Evolutionary conservation across 306 rosid genomes (phyloP).

Genomic region (Cicer chorassanicum): DNA sequence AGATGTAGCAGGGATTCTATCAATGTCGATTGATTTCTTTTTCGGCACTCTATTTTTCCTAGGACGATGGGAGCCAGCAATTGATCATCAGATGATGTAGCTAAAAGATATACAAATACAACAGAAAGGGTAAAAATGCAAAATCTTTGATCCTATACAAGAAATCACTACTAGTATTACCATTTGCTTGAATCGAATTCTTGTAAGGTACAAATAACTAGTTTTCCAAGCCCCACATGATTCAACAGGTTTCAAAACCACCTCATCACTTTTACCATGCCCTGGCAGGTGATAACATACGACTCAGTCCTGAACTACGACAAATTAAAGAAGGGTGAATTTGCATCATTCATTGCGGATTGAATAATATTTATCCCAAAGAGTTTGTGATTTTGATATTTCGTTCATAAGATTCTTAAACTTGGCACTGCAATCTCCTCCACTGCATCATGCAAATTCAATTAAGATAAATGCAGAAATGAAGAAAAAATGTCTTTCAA

Average conservation of each 20-base stretch:
- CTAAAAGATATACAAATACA: constrained; percentile 24
- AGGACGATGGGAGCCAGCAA: constrained; percentile 18
- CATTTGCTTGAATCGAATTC: constrained; percentile 37
- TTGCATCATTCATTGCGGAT: constrained; percentile 82
- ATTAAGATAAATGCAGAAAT: constrained; percentile 15
- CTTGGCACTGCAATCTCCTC: constrained; percentile 94
- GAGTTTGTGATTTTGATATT: constrained; percentile 77
- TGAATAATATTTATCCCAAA: constrained; percentile 79
- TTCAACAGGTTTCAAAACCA: constrained; percentile 36
- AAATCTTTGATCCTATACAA: constrained; percentile 55
- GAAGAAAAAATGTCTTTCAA: background rate
- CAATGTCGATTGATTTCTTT: constrained; percentile 5
- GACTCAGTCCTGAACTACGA: constrained; percentile 38
- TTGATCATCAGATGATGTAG: constrained; percentile 36
- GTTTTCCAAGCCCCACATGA: constrained; percentile 38
- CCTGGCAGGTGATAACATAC: constrained; percentile 20
- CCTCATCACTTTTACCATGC: constrained; percentile 27
- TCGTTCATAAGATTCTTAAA: constrained; percentile 94
- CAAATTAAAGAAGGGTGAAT: background rate
- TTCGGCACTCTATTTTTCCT: background rate
- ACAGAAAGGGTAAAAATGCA: constrained; percentile 21
- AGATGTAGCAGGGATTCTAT: constrained; percentile 17
- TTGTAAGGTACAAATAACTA: constrained; percentile 40
- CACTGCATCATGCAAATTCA: constrained; percentile 59
- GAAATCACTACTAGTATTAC: constrained; percentile 46